Conservation (phyloP, 2,329 filamentous ascomycete species). For the Penicillium occitanis region DNA sequence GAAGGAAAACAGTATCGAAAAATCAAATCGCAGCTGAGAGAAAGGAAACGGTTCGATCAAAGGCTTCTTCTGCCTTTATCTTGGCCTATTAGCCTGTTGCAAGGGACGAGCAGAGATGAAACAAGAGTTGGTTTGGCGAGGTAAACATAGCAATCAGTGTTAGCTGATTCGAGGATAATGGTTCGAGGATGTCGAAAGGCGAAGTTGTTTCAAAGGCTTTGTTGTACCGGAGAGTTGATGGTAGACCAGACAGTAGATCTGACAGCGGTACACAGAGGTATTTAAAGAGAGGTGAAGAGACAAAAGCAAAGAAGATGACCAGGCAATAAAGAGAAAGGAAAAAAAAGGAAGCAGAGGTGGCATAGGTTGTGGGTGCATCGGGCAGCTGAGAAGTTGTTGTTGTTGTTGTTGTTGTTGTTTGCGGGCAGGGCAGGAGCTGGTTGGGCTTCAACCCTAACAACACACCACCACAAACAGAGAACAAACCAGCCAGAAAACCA, state of each 20-base stretch:
- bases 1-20: not conserved
- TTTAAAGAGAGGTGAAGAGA: not conserved
- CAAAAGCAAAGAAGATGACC: not conserved
- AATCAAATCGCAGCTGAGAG: not conserved
- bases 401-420: not conserved
- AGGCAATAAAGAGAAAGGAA: not conserved
- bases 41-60: not conserved
- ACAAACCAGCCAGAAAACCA: not conserved
- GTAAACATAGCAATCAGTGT: conserved; percentile 27
- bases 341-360: not conserved
- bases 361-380: conserved; percentile 1
- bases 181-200: not conserved
- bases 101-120: conserved; percentile 25
- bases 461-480: not conserved
- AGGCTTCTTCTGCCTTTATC: conserved; percentile 3
- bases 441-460: conserved; percentile 19
- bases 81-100: conserved; percentile 27
- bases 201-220: not conserved
- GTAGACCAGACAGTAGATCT: not conserved
- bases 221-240: not conserved
- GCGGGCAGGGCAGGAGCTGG: conserved; percentile 6
- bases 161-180: conserved; percentile 25
- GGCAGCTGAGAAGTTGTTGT: conserved; percentile 14
- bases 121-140: conserved; percentile 23
- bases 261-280: conserved; percentile 2